These are phyloP conservation scores for Acanthamoeba healyi DNA, from an alignment of 208 protist genomes.

Conservation along the genomic window DNA sequence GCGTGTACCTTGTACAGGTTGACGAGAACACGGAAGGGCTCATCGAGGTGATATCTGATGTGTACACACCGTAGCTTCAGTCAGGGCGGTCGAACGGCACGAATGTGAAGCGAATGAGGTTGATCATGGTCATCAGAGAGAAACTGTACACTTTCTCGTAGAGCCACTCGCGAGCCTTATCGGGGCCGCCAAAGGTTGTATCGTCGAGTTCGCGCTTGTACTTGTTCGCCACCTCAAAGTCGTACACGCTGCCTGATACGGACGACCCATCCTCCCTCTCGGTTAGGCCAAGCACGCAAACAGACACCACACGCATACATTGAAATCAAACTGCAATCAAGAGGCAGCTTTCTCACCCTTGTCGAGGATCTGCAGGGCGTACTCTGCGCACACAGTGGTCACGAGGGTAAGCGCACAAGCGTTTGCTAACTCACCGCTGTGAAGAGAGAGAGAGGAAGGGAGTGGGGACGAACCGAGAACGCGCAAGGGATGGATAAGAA, in stretches of 20 bases:
- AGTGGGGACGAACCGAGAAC: not conserved
- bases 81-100: no score
- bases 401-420: no score
- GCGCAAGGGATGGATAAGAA: not conserved
- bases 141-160: constrained; percentile 25
- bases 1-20: constrained; percentile 32
- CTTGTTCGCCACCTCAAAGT: constrained; percentile 10
- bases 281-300: no score
- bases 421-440: no score
- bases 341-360: not conserved
- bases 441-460: no score
- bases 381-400: not conserved
- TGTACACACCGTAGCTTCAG: no score
- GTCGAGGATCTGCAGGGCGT: not conserved
- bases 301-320: no score
- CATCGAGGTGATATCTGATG: constrained; percentile 44
- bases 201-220: constrained; percentile 9
- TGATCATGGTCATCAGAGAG: no score
- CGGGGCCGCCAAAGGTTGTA: not conserved
- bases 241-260: not conserved
- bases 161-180: not conserved
- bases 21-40: not conserved
- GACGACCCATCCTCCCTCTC: no score
- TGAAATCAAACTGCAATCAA: not conserved
- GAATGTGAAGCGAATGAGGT: no score